Conservation (phyloP, 805 yeast species). For the Kuraishia ogatae region DNA sequence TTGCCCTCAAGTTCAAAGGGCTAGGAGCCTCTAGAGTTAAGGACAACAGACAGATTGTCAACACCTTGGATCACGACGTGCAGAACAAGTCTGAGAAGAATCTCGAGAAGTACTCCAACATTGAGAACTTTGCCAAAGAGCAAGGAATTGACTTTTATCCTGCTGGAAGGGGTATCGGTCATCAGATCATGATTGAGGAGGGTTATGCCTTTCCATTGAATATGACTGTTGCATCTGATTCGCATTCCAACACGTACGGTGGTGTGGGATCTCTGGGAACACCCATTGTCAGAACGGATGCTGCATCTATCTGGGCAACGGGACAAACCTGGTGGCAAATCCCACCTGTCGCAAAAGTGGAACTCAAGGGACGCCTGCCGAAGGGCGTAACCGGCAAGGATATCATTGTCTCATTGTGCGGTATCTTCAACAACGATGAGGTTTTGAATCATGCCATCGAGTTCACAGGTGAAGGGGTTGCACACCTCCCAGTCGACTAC, state of each 20-base stretch:
- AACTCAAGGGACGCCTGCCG: slow-evolving; percentile 73
- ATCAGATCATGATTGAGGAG: slow-evolving; percentile 97
- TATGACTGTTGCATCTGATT: slow-evolving; percentile 92
- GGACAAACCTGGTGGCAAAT: slow-evolving; percentile 99
- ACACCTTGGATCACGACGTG: slow-evolving; percentile 96
- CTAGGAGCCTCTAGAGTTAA: slow-evolving; percentile 81
- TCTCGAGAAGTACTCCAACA: slow-evolving; percentile 78
- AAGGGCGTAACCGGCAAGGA: slow-evolving; percentile 92
- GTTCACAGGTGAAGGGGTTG: slow-evolving; percentile 77
- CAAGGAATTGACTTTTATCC: slow-evolving; percentile 97
- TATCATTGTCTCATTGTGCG: slow-evolving; percentile 93
- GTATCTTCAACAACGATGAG: slow-evolving; percentile 84
- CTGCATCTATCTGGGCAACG: slow-evolving; percentile 99
- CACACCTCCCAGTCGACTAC: slow-evolving; percentile 65
- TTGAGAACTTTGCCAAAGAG: slow-evolving; percentile 78
- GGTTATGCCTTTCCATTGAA: slow-evolving; percentile 96
- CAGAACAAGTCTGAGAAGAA: slow-evolving; percentile 90
- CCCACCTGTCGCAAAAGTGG: slow-evolving; percentile 96
- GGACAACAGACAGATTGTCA: slow-evolving; percentile 86
- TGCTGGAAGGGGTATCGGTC: slow-evolving; percentile 99
- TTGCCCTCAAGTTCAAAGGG: slow-evolving; percentile 92
- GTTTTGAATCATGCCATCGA: slow-evolving; percentile 92
- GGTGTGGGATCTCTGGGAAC: slow-evolving; percentile 96
- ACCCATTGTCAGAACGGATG: slow-evolving; percentile 97
- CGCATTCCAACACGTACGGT: slow-evolving; percentile 97